phyloP scores from a whole-genome alignment of 257 asterid genomes.

The Thymus mandschuricus region DNA sequence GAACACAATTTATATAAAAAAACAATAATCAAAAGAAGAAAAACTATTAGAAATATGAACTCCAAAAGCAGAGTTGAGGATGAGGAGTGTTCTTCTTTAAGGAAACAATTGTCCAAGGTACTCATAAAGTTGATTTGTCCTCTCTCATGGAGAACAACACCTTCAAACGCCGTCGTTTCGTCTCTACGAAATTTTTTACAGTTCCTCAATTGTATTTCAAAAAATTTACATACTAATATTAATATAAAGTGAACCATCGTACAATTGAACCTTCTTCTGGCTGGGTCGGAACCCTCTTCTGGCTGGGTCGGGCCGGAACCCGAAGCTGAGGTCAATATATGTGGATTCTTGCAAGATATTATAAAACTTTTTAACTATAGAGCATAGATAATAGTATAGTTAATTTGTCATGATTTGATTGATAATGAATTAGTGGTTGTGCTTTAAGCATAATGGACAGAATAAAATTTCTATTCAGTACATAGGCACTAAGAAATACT shows the following conservation, averaged over 20 bases:
- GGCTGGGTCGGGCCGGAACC: no score
- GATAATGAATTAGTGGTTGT: slow-evolving; percentile 16
- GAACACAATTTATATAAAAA: no score
- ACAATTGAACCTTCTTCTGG: no score
- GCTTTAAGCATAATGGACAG: neutral
- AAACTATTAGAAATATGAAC: neutral
- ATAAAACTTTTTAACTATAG: no score
- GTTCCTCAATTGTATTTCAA: no score
- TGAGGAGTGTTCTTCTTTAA: slow-evolving; percentile 38
- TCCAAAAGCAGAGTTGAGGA: slow-evolving; percentile 21
- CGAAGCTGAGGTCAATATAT: no score
- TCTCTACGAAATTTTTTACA: no score
- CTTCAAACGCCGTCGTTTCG: no score
- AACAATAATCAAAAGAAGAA: neutral
- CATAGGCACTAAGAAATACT: neutral
- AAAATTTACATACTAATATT: no score
- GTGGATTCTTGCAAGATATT: no score
- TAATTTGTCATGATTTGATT: slow-evolving; percentile 27
- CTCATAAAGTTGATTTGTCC: slow-evolving; percentile 33
- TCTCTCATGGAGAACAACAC: neutral
- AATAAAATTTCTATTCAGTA: neutral
- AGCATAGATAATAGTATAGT: neutral
- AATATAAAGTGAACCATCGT: no score
- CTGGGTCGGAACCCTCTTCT: no score
- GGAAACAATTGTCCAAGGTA: slow-evolving; percentile 36